A percentile compares a stretch with the other conserved stretches of the same genome.
phyloP scores from a whole-genome alignment of 1,284 basidiomycete species.

The Hymenochaete sp. region DNA sequence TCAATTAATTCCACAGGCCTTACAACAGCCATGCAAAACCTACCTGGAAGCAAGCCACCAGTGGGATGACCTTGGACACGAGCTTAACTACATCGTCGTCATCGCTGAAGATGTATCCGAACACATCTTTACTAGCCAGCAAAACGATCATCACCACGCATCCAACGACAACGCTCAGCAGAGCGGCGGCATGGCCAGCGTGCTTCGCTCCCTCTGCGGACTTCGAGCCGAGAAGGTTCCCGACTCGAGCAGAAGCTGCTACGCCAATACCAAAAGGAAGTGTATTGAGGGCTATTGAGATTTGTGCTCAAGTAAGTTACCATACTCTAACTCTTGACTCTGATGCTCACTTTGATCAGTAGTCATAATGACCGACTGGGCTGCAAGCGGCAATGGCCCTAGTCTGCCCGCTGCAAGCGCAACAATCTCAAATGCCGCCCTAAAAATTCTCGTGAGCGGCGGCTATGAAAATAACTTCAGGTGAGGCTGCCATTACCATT shows the following conservation, averaged over 20 bases:
- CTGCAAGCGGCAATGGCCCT: conserved; percentile 56
- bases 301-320: background rate
- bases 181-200: conserved; percentile 54
- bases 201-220: conserved; percentile 45
- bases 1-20: background rate
- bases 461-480: background rate
- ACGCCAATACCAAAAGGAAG: conserved; percentile 66
- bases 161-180: conserved; percentile 55
- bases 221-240: conserved; percentile 61
- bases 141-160: conserved; percentile 50
- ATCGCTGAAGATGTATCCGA: conserved; percentile 63
- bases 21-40: conserved; percentile 6
- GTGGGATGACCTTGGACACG: conserved; percentile 66
- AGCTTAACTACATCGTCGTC: conserved; percentile 51
- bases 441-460: conserved; percentile 23
- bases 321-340: background rate
- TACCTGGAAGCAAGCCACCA: conserved; percentile 74
- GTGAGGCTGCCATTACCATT: conserved; percentile 44
- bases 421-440: conserved; percentile 75
- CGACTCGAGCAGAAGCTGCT: conserved; percentile 63
- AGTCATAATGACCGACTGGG: conserved; percentile 78
- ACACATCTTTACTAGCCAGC: conserved; percentile 51
- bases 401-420: conserved; percentile 67
- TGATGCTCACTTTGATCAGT: conserved; percentile 60
- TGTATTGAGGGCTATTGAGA: conserved; percentile 47